phyloP scores from a whole-genome alignment of 169 alveolate genomes.

The Babesia gibsoni region DNA sequence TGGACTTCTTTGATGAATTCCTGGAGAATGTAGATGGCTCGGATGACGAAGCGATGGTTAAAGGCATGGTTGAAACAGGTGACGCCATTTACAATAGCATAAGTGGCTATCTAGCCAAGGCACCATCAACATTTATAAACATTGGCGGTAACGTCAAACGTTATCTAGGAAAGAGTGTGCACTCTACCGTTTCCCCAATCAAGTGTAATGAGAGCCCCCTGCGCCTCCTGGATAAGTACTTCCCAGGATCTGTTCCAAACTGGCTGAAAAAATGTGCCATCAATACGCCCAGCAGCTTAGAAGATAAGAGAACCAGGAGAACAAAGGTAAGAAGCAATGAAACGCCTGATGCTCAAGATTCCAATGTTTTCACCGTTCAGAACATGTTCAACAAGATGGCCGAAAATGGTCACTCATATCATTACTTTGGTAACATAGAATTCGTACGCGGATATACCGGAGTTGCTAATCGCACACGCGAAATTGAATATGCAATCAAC shows the following conservation, averaged over 20 bases:
- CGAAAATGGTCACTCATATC: not conserved
- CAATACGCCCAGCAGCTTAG: not conserved
- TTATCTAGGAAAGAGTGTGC: not conserved
- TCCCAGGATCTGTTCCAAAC: conserved; percentile 57
- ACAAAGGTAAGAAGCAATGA: not conserved
- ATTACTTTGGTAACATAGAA: conserved; percentile 41
- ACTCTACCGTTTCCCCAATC: not conserved
- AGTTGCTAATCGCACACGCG: conserved; percentile 36
- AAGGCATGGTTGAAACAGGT: conserved; percentile 35
- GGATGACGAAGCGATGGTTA: conserved; percentile 47
- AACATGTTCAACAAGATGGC: conserved; percentile 50
- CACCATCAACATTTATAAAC: conserved; percentile 41
- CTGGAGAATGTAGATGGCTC: conserved; percentile 19
- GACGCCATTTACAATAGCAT: conserved; percentile 32
- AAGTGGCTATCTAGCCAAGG: conserved; percentile 48
- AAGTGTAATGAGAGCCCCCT: conserved; percentile 46
- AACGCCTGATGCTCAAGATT: not conserved
- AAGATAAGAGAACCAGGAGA: not conserved
- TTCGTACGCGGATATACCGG: not conserved
- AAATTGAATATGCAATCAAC: conserved; percentile 45
- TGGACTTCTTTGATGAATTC: conserved; percentile 15
- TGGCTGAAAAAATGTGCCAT: conserved; percentile 23
- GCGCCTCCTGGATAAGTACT: conserved; percentile 45
- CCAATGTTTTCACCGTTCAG: conserved; percentile 22
- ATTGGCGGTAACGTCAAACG: conserved; percentile 43